phyloP scores from a whole-genome alignment of 306 rosid species.

The Leucaena leucocephala region DNA sequence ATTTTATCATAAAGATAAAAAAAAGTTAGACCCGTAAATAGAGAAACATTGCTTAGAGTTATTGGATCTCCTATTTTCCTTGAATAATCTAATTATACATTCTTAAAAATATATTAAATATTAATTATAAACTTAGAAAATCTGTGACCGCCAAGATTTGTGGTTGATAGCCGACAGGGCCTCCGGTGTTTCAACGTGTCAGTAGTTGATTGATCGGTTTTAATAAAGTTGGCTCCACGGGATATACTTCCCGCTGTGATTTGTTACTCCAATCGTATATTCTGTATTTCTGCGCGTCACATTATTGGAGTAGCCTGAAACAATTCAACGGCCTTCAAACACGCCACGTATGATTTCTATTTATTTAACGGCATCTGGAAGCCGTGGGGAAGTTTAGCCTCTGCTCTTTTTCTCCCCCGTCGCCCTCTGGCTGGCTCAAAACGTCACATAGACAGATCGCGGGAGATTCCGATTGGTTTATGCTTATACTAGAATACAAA shows the following conservation, averaged over 20 bases:
- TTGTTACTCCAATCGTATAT: constrained; percentile 2
- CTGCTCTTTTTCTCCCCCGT: background rate
- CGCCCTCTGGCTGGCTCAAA: background rate
- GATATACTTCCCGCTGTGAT: constrained; percentile 28
- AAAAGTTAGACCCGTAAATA: too few species aligned
- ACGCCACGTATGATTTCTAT: constrained; percentile 19
- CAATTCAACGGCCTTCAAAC: constrained; percentile 20
- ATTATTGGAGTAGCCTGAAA: constrained; percentile 36
- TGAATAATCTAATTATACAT: background rate
- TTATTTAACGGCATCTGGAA: constrained; percentile 41
- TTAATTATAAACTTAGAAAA: background rate
- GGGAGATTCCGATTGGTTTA: constrained; percentile 35
- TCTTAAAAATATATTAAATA: background rate
- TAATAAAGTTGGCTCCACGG: background rate
- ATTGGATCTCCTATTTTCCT: background rate
- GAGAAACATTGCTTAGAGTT: too few species aligned
- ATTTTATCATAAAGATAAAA: too few species aligned
- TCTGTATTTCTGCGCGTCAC: constrained; percentile 13
- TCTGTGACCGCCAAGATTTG: background rate
- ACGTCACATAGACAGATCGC: constrained; percentile 5
- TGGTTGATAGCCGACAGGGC: background rate
- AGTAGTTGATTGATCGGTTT: background rate
- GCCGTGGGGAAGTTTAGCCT: constrained; percentile 6
- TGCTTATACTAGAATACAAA: constrained; percentile 12
- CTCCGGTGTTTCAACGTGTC: background rate